Conservation (phyloP, 2,329 filamentous ascomycete species). For the Cladosporium sp. region DNA sequence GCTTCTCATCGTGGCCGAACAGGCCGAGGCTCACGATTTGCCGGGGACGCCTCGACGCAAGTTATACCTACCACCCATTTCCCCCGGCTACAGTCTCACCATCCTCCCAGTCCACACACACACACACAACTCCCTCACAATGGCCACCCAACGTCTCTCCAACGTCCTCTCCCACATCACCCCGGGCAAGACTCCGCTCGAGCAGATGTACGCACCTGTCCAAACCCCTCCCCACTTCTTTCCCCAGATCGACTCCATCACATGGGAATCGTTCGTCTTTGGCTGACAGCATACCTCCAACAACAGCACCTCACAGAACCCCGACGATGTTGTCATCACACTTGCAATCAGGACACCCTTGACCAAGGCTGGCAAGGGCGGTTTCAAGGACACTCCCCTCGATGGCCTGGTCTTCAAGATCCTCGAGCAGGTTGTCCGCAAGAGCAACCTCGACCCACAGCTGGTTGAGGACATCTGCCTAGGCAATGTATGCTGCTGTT, state of each 20-base stretch:
- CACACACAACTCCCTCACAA: constrained; percentile 38
- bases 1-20: background rate
- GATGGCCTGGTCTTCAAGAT: constrained; percentile 83
- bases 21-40: constrained; percentile 6
- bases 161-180: constrained; percentile 84
- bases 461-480: constrained; percentile 69
- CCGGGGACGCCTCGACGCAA: background rate
- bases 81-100: background rate
- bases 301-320: constrained; percentile 64
- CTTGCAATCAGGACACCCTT: constrained; percentile 85
- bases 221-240: constrained; percentile 26
- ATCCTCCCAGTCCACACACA: constrained; percentile 2
- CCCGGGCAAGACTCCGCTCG: constrained; percentile 63
- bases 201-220: constrained; percentile 66
- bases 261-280: constrained; percentile 11
- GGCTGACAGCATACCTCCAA: background rate
- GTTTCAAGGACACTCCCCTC: constrained; percentile 88
- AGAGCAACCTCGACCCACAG: constrained; percentile 30
- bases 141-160: constrained; percentile 81
- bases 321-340: constrained; percentile 95
- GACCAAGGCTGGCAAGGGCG: constrained; percentile 83
- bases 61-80: background rate
- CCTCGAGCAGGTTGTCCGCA: constrained; percentile 56
- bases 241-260: constrained; percentile 57
- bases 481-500: constrained; percentile 75